Evolutionary conservation across 306 rosid genomes (phyloP), one percentile per base, ranked within the genome.

Genomic region (Urtica urens): DNA sequence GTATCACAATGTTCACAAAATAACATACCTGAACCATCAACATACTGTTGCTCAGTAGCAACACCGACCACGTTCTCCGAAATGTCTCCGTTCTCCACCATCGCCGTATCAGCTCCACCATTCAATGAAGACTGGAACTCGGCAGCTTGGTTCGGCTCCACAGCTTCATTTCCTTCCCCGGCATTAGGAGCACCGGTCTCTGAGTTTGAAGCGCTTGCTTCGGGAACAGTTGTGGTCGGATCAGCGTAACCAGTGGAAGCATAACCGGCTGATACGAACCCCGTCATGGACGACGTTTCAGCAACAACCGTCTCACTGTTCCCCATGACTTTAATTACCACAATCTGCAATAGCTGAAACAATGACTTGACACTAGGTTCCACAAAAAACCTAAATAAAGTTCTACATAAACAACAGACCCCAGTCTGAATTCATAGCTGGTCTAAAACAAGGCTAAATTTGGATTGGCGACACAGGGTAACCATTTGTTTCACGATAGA

Each of bases 21-120:
- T 42, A 38, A 35, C 66, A 48, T 72, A 83, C 95, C 95, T 54
- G 80, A 76, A 64, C 81, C 77, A 66, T 83, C 95, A 2, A 72
- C 67, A 38, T 72, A 62, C 29, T 70, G 95, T 40, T 76, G 92
- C 29, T 63, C 88, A 45, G 65, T 86, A 50, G 62, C 55, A 19
- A 71, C 60, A 31, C 72, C 76, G 11, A 47, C 75, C 48, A 51
- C 31, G 60, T 51, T 72, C 41, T 74, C 93, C n/a, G 63, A 16
- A 14, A 66, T 69, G 68, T 45, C 76, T 49, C 93, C 97, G 40
- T 81, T 88, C 51, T 60, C 88, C 46, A 55, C 70, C 52, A 68
- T 41, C 18, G 38, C 59, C 27, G 10, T 58, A 23, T 35, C 73
- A 22, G 48, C 46, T 23, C 57, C 60, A 37, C 55, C 64, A 18